phyloP scores from a whole-genome alignment of 1,139 yeast species.

The Pichia inconspicua region DNA sequence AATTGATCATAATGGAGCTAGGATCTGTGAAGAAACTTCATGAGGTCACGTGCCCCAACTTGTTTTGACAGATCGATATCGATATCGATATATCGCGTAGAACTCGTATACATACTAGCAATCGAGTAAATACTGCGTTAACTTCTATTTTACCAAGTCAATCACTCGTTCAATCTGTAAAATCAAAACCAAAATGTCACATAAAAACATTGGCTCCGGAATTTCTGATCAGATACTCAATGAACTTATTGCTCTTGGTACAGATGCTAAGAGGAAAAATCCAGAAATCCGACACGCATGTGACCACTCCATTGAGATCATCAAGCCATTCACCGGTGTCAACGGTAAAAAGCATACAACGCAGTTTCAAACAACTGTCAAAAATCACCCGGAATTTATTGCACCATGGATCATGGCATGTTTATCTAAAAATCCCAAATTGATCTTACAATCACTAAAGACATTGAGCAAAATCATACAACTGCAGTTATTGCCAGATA shows the following conservation, averaged over 20 bases:
- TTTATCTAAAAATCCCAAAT: conserved; percentile 64
- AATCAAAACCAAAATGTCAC: conserved; percentile 4
- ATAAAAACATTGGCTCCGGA: conserved; percentile 7
- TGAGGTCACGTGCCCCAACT: not conserved
- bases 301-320: conserved; percentile 47
- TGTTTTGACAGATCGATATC: not conserved
- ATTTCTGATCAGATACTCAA: conserved; percentile 39
- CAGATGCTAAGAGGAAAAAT: conserved; percentile 67
- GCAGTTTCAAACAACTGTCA: conserved; percentile 24
- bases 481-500: conserved; percentile 41
- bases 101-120: no score
- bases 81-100: no score
- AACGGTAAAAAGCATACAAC: not conserved
- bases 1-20: no score
- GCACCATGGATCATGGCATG: conserved; percentile 71
- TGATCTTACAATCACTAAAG: conserved; percentile 64
- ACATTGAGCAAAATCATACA: conserved; percentile 55
- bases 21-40: not conserved
- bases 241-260: conserved; percentile 52
- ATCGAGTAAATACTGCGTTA: no score
- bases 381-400: conserved; percentile 44
- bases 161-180: not conserved
- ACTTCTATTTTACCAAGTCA: no score
- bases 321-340: conserved; percentile 21
- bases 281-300: conserved; percentile 60